phyloP scores from a whole-genome alignment of 1,284 basidiomycete species.

The Bondarzewia mesenterica region DNA sequence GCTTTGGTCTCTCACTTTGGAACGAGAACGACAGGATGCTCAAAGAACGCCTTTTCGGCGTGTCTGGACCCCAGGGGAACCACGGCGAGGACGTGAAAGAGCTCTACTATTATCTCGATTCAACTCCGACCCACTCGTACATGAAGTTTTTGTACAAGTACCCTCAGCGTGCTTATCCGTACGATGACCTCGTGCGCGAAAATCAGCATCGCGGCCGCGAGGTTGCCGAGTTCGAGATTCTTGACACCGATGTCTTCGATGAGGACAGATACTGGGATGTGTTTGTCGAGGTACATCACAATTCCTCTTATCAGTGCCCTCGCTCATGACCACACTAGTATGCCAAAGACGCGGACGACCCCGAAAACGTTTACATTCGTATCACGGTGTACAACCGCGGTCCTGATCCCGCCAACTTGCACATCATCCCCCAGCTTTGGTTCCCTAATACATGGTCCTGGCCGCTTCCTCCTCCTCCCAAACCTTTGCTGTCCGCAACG shows the following conservation, averaged over 20 bases:
- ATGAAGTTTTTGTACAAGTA: constrained; percentile 99
- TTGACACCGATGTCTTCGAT: constrained; percentile 90
- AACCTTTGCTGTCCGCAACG: constrained; percentile 62
- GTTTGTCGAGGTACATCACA: constrained; percentile 74
- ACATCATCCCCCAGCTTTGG: constrained; percentile 93
- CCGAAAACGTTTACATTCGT: constrained; percentile 85
- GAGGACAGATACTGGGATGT: constrained; percentile 97
- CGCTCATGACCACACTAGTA: constrained; percentile 49
- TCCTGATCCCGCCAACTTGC: constrained; percentile 90
- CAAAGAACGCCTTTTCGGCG: constrained; percentile 93
- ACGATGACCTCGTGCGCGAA: constrained; percentile 88
- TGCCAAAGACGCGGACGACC: constrained; percentile 92
- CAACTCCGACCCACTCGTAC: constrained; percentile 96
- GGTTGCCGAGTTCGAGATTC: constrained; percentile 87
- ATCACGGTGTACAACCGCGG: constrained; percentile 97
- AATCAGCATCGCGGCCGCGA: constrained; percentile 78
- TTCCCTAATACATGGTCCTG: constrained; percentile 99
- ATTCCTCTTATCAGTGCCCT: constrained; percentile 10
- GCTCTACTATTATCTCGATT: constrained; percentile 97
- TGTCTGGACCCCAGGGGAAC: constrained; percentile 95
- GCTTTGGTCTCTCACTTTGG: constrained; percentile 89
- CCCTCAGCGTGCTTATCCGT: constrained; percentile 87
- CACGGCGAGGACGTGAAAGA: constrained; percentile 99
- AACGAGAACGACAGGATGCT: constrained; percentile 92
- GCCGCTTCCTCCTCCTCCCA: constrained; percentile 74